A percentile compares a stretch with the other conserved stretches of the same genome.
Evolutionary conservation across 2,329 filamentous ascomycete genomes (phyloP).

Genomic region (Stenocarpella maydis): DNA sequence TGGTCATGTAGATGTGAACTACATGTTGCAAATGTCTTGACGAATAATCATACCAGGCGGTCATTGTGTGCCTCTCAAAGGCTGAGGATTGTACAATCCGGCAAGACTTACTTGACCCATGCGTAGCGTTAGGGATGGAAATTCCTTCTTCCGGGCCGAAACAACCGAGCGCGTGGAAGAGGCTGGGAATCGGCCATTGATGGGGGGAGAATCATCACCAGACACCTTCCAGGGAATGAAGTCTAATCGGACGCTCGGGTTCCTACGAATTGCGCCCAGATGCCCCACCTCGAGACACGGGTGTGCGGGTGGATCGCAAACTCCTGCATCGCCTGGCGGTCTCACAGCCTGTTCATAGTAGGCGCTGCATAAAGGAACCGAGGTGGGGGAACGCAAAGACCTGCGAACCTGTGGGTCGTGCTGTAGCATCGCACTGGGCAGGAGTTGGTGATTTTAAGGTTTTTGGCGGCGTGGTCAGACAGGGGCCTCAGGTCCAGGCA

Average conservation of each 20-base stretch:
- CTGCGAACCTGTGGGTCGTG: slow-evolving; percentile 19
- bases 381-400: not conserved
- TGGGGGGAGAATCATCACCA: not conserved
- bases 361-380: not conserved
- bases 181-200: not conserved
- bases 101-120: no score
- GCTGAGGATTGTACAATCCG: no score
- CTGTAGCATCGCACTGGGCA: not conserved
- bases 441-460: not conserved
- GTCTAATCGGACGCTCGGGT: no score
- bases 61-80: no score
- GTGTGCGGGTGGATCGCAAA: not conserved
- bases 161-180: not conserved
- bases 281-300: no score
- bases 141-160: no score
- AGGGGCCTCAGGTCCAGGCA: slow-evolving; percentile 3
- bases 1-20: no score
- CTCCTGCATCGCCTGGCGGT: not conserved
- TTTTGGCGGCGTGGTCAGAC: slow-evolving; percentile 5
- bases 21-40: no score
- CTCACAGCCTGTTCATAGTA: not conserved
- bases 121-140: no score
- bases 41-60: no score
- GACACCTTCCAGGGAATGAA: not conserved
- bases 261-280: no score